Conservation (phyloP, 1,284 basidiomycete species). For the Entoloma clypeatum region DNA sequence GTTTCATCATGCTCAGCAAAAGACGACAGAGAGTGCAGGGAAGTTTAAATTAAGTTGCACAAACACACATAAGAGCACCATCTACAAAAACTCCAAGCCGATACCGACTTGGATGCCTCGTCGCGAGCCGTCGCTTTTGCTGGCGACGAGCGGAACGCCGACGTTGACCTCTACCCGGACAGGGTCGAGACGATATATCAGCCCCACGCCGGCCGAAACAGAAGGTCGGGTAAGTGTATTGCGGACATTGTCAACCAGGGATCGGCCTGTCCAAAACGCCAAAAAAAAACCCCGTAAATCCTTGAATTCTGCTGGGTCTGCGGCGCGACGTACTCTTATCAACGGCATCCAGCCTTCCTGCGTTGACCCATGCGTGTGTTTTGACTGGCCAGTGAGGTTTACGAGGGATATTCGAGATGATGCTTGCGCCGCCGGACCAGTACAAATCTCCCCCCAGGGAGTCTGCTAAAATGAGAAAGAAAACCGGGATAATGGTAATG, state of each 20-base stretch:
- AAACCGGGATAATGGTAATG: neutral
- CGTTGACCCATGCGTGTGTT: slow-evolving; percentile 82
- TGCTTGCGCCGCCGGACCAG: slow-evolving; percentile 80
- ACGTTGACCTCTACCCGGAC: slow-evolving; percentile 90
- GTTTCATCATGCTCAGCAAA: too few species aligned
- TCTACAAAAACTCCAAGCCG: slow-evolving; percentile 80
- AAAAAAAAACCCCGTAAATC: slow-evolving; percentile 6
- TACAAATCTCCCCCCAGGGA: slow-evolving; percentile 88
- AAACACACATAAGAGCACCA: too few species aligned
- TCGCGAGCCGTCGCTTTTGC: slow-evolving; percentile 71
- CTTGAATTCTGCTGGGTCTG: too few species aligned
- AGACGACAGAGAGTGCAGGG: too few species aligned
- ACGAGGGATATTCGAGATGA: slow-evolving; percentile 77
- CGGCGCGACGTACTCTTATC: slow-evolving; percentile 54
- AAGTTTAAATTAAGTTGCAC: too few species aligned
- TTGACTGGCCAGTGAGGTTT: slow-evolving; percentile 89
- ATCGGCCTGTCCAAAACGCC: slow-evolving; percentile 28
- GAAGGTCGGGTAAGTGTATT: slow-evolving; percentile 47
- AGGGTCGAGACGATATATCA: slow-evolving; percentile 88
- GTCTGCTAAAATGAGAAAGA: slow-evolving; percentile 44
- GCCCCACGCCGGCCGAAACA: slow-evolving; percentile 81
- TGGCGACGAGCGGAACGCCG: slow-evolving; percentile 81
- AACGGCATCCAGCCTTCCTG: slow-evolving; percentile 74
- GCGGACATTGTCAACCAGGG: slow-evolving; percentile 38
- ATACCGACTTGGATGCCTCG: slow-evolving; percentile 91